Evolutionary conservation across 345 rosid genomes (phyloP).

Genomic region (Eucalyptus tenuipes): DNA sequence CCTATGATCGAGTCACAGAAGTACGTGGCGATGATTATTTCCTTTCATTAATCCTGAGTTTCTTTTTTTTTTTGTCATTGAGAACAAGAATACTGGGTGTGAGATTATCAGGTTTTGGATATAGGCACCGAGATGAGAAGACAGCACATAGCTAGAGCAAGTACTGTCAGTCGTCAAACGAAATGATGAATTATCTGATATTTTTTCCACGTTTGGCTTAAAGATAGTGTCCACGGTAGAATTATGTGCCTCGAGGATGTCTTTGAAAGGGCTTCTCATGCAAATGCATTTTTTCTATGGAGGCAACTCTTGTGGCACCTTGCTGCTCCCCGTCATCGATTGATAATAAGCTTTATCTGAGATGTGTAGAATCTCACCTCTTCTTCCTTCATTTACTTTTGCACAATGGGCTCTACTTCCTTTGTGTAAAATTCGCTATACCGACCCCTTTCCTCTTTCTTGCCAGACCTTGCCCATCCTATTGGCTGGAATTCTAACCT

Average conservation of each 20-base stretch:
- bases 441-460: not conserved
- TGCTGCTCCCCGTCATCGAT: not conserved
- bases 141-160: not conserved
- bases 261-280: not conserved
- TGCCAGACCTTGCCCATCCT: not conserved
- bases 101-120: not conserved
- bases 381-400: not conserved
- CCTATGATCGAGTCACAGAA: slow-evolving; percentile 83
- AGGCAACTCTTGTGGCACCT: not conserved
- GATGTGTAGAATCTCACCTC: not conserved
- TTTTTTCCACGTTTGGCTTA: not conserved
- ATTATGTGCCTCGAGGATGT: not conserved
- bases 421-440: not conserved
- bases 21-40: slow-evolving; percentile 20
- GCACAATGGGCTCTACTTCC: not conserved
- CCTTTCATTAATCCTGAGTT: not conserved
- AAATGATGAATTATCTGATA: not conserved
- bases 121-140: not conserved
- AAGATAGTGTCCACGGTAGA: not conserved
- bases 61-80: not conserved
- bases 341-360: not conserved
- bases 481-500: not conserved
- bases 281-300: not conserved
- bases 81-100: not conserved
- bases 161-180: accelerated